Conservation (phyloP, 2,329 filamentous ascomycete genomes). For the Penicillium palitans region DNA sequence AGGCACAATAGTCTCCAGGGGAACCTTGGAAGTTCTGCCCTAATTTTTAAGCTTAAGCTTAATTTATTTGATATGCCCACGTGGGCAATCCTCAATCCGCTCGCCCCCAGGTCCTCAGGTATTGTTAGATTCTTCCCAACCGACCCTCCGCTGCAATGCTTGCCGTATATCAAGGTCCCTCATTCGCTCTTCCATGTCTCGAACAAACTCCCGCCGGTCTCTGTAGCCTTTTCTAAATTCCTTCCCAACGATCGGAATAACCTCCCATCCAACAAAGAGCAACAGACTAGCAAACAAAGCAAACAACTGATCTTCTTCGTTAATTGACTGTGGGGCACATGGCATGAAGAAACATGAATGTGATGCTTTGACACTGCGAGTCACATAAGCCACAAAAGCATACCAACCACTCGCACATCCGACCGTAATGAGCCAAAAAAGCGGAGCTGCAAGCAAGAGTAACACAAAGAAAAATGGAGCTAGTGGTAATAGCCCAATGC, state of each 20-base stretch:
- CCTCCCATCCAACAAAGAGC: background rate
- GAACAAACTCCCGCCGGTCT: background rate
- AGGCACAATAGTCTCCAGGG: background rate
- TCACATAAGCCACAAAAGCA: background rate
- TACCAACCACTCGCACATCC: background rate
- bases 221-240: background rate
- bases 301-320: background rate
- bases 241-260: background rate
- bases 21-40: background rate
- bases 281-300: background rate
- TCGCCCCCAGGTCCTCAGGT: background rate
- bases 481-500: background rate
- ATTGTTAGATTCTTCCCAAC: background rate
- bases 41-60: background rate
- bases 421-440: background rate
- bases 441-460: background rate
- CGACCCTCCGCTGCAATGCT: background rate
- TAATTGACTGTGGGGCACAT: constrained; percentile 1
- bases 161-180: background rate
- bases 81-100: background rate
- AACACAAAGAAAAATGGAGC: background rate
- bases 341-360: constrained; percentile 5
- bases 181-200: background rate
- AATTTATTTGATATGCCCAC: background rate
- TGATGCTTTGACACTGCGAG: background rate